Evolutionary conservation across 345 rosid genomes (phyloP), one percentile per base, ranked within the genome.

Genomic region (Ailanthus altissimus): DNA sequence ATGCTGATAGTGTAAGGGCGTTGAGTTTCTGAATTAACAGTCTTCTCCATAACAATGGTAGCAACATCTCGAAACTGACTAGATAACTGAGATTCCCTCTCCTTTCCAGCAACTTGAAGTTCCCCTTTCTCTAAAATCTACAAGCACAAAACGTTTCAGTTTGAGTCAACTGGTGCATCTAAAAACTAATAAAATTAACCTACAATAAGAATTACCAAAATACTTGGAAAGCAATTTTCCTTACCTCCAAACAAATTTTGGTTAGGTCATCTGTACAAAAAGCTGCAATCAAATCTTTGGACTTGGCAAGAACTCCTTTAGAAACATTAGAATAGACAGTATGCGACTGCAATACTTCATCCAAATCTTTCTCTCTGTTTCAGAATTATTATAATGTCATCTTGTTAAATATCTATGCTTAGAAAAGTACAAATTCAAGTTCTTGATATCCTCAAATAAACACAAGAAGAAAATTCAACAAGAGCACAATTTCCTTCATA

Each of bases 31-130:
- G 97, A 84, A 86, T 96, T 96, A 73, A 93, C 79, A 1, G 99
- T 93, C 84, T 93, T 96, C 88, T 96, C 95, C 99, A 96, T 91
- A 67, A 96, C 93, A 79, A 93, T 93, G 0, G 97, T 91, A 5
- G 99, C 97, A 62, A 93, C 90, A 83, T 96, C 99, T 56, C 98
- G 87, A 83, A 96, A 96, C 90, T 93, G 98, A 84, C 89, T 96
- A 0, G 97, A 86, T 3, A 92, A 86, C 82, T 95, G 98, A 10
- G 92, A 88, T 64, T 95, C 99, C 87, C 98, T 86, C 85, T 93
- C 99, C 85, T 95, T 95, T 32, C 98, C 99, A 12, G 99, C 99
- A 83, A 96, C 91, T 82, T 96, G 98, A 78, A 96, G 97, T 85
- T 96, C 99, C 51, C 99, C 99, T 84, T 92, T 92, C 32, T 93